Evolutionary conservation across 2,329 filamentous ascomycete genomes (phyloP).

Genomic region (Hypoxylon sp.): DNA sequence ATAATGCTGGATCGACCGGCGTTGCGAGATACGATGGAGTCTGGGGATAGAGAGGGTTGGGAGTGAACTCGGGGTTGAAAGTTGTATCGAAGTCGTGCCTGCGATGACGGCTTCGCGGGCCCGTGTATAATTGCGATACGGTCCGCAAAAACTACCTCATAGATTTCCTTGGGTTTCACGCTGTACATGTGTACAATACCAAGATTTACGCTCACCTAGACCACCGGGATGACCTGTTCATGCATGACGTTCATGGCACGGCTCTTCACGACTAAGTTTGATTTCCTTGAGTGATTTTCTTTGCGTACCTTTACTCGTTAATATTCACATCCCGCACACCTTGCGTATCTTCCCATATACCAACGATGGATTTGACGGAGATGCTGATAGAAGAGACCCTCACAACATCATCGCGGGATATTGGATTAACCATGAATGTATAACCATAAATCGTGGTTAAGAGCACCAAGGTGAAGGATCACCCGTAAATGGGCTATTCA

Average conservation of each 20-base stretch:
- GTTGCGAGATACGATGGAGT: constrained; percentile 51
- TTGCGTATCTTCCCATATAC: not conserved
- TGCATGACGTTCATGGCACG: constrained; percentile 29
- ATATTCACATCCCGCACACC: not conserved
- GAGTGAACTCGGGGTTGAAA: constrained; percentile 20
- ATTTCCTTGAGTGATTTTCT: constrained; percentile 34
- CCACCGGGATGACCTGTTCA: constrained; percentile 27
- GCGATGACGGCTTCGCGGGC: constrained; percentile 33
- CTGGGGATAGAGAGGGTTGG: constrained; percentile 18
- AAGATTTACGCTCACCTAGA: constrained; percentile 49
- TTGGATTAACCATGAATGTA: too few relatives aligned
- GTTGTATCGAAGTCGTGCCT: constrained; percentile 36
- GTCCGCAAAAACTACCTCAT: constrained; percentile 46
- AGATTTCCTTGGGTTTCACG: constrained; percentile 54
- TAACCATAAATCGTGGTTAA: too few relatives aligned
- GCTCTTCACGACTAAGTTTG: constrained; percentile 16
- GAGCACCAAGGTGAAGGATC: not conserved
- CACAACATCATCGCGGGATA: not conserved
- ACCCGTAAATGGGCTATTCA: not conserved
- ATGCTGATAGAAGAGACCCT: not conserved
- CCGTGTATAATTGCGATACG: constrained; percentile 52
- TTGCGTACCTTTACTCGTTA: not conserved
- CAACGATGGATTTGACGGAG: not conserved
- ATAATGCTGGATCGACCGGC: constrained; percentile 50
- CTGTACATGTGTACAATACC: constrained; percentile 56